Conservation (phyloP, 805 yeast species). For the Candida germanica region DNA sequence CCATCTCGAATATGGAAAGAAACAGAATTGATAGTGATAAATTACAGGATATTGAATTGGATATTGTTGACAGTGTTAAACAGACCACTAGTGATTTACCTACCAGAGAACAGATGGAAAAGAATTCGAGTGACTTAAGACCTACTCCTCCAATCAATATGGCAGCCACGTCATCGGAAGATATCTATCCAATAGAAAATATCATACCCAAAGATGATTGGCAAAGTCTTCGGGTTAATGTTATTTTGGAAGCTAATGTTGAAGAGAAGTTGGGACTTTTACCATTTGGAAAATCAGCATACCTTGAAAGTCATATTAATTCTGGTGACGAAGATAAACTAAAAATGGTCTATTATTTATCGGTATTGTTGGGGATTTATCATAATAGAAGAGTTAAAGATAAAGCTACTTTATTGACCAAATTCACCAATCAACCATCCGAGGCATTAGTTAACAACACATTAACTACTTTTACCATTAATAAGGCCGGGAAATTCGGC, state of each 20-base stretch:
- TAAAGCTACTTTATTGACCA: conserved; percentile 57
- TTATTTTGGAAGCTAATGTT: conserved; percentile 53
- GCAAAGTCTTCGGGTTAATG: conserved; percentile 58
- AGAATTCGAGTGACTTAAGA: conserved; percentile 60
- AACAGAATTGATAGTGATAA: conserved; percentile 85
- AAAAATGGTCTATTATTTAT: conserved; percentile 74
- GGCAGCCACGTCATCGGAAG: conserved; percentile 80
- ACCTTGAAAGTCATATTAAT: conserved; percentile 36
- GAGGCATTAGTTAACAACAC: conserved; percentile 69
- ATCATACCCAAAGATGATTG: conserved; percentile 71
- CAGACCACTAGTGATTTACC: conserved; percentile 72
- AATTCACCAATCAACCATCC: conserved; percentile 64
- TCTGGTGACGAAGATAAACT: conserved; percentile 51
- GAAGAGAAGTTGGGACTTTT: conserved; percentile 52
- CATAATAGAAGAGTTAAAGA: conserved; percentile 61
- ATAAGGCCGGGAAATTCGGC: conserved; percentile 63
- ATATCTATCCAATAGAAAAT: conserved; percentile 69
- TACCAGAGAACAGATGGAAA: conserved; percentile 58
- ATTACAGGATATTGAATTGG: conserved; percentile 69
- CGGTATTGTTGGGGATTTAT: conserved; percentile 78
- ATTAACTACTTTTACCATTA: conserved; percentile 66
- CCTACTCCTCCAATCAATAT: conserved; percentile 78
- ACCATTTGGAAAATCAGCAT: conserved; percentile 61
- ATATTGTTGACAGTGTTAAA: conserved; percentile 76
- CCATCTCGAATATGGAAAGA: conserved; percentile 73